phyloP scores from a whole-genome alignment of 1,284 basidiomycete species.

The Rhizoctonia solani region DNA sequence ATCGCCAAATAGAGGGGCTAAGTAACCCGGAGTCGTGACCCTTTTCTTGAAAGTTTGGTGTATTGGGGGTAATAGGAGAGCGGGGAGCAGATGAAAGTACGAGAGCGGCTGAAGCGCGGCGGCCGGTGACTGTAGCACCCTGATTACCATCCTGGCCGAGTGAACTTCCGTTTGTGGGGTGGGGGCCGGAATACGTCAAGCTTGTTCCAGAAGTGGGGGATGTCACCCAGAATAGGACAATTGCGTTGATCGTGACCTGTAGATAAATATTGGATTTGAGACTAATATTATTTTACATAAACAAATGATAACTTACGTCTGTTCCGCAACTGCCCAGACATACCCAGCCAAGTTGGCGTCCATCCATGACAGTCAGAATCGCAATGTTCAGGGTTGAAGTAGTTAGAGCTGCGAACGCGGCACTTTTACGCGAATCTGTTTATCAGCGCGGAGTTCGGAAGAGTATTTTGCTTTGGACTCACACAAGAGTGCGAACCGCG shows the following conservation, averaged over 20 bases:
- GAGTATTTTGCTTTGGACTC: not conserved
- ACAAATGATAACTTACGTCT: constrained; percentile 48
- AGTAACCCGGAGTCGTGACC: constrained; percentile 1
- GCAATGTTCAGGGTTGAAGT: constrained; percentile 57
- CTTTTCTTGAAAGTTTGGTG: constrained; percentile 18
- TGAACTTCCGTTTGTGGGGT: not conserved
- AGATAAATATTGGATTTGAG: not conserved
- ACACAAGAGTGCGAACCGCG: constrained; percentile 50
- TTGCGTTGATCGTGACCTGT: constrained; percentile 50
- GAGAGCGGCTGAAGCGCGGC: not conserved
- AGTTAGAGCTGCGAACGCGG: constrained; percentile 52
- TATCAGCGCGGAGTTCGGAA: not conserved
- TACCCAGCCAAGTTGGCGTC: constrained; percentile 57
- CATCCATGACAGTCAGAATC: constrained; percentile 55
- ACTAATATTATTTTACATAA: too few species aligned
- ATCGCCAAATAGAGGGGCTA: constrained; percentile 9
- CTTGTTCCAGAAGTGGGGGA: not conserved
- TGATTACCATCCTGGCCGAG: not conserved
- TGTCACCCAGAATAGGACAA: constrained; percentile 52
- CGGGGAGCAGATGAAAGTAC: constrained; percentile 17
- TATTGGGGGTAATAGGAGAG: constrained; percentile 8
- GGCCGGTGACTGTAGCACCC: not conserved
- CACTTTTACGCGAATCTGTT: constrained; percentile 43
- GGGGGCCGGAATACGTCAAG: not conserved
- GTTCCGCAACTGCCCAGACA: constrained; percentile 57